Evolutionary conservation across 2,329 filamentous ascomycete genomes (phyloP), one percentile per base, ranked within the genome.

Genomic region (Thermochaetoides dissita): DNA sequence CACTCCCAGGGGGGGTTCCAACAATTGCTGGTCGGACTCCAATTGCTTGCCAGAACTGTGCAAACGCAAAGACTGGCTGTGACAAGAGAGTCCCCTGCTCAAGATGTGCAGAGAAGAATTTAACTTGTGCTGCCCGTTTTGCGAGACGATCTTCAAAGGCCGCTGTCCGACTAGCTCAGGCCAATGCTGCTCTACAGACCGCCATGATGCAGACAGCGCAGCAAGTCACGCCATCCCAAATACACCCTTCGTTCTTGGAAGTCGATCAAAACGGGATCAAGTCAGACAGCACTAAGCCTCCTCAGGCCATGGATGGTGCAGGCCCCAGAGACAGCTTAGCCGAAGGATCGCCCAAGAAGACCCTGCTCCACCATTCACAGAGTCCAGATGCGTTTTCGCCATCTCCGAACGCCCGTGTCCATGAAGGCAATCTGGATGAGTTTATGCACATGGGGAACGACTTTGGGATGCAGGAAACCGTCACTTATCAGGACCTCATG

Each of bases 131-230:
- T 5, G 64, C 67, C 2, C 60, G 71, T 10, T 73, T 66, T 53
- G 69, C 71, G 2, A 60, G 70, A 24, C 60, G 71, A 30, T 67
- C 69, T 2, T 66, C 66, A 29, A 73, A 72, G 51, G 63, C 61
- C 3, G 65, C 64, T 2, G 52, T 63, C 9, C 59, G 67, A 11
- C 63, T 62, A 2, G 63, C 65, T 4, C 65, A 68, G 42, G 62
- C 61, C 31, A 60, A 42, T 31, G 57, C 57, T 10, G 57, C 61
- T 0, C 57, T 59, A 38, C 59, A 53, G 34, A 55, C 48, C n/a
- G 49, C 50, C 10, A 45, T 55, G 11, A 41, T 42, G 4, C 45
- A 53, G 31, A 41, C 55, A 2, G 45, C 48, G 8, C 53, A 53
- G 31, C 53, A 51, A 40, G 44, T 45, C n/a, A 53, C 41, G 36